A percentile compares a stretch with the other conserved stretches of the same genome.
Conservation (phyloP, 805 yeast species). For the Saccharomycopsis sp. region DNA sequence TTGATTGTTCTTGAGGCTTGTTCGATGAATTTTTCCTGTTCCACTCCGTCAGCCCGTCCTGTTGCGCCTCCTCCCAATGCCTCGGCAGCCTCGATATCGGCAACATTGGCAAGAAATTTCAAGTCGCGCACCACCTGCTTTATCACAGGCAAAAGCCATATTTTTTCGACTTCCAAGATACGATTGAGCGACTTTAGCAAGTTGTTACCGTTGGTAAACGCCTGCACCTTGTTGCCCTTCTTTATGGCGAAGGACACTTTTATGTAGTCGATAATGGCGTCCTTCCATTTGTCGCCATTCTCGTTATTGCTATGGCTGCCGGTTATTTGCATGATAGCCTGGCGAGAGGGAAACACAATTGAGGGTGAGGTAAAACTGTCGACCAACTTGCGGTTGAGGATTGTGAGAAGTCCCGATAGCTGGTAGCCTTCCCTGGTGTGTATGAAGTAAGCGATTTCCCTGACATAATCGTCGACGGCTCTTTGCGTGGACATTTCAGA, state of each 20-base stretch:
- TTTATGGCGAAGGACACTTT: not conserved
- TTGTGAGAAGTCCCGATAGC: not conserved
- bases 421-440: not conserved
- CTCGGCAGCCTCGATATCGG: slow-evolving; percentile 24
- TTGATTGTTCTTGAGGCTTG: slow-evolving; percentile 60
- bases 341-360: not conserved
- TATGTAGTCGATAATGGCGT: not conserved
- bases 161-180: slow-evolving; percentile 44
- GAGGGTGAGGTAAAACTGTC: not conserved
- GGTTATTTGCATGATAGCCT: not conserved
- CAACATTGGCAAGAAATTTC: slow-evolving; percentile 23
- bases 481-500: not conserved
- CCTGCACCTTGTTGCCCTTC: not conserved
- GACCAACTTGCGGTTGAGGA: not conserved
- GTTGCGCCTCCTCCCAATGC: not conserved
- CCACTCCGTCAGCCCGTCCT: slow-evolving; percentile 18
- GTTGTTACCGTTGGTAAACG: slow-evolving; percentile 30
- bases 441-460: not conserved
- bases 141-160: slow-evolving; percentile 45
- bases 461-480: not conserved
- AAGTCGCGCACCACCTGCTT: slow-evolving; percentile 37
- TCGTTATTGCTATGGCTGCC: not conserved
- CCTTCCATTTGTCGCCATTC: slow-evolving; percentile 1
- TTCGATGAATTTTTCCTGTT: slow-evolving; percentile 33
- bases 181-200: slow-evolving; percentile 43